Evolutionary conservation across 2,329 filamentous ascomycete species (phyloP), one percentile per base, ranked within the genome.

Genomic region (Pyrenochaeta sp.): DNA sequence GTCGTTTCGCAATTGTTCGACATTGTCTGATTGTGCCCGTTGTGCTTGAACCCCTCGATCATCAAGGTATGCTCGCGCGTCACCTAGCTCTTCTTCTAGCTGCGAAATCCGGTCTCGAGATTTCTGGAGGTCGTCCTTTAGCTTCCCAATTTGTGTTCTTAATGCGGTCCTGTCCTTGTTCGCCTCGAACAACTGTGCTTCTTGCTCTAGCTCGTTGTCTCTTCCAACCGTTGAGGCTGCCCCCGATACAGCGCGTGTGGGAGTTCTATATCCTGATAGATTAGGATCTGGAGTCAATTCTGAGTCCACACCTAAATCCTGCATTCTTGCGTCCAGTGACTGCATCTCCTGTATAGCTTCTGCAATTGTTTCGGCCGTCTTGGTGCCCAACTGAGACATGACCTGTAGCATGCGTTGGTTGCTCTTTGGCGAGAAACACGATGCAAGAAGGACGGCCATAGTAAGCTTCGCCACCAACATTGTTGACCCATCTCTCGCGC

Each of bases 151-250:
- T 52, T 78, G 78, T 2, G 70, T 72, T 57, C 80, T 77, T 32
- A 84, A 62, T 32, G 79, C 77, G 52, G 79, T 72, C 49, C 81
- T 79, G 25, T 80, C 79, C 50, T 80, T 79, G 62, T 81, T 81
- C 7, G 81, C 81, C 59, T 81, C 78, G 57, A 84, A 78, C 5
- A 84, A 67, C 58, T 81, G 79, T 54, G 82, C 82, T 62, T 84
- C 82, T 50, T 80, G 78, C 67, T 84, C 81, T 36, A 84, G 69
- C 54, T 81, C 77, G 4, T 78, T 77, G 62, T 83, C 81, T 30
- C 80, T 67, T 13, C 75, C 76, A 24, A 75, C 46, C 2, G 68
- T 52, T 9, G 70, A 61, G 3, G 61, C 62, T 3, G 68, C 59
- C 2, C 72, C 74, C 12, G 73, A 75, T 6, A 69, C 62, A 6